Evolutionary conservation across 495 filamentous ascomycete genomes (phyloP), one percentile per base, ranked within the genome.

Genomic region (Aspergillus campestris): DNA sequence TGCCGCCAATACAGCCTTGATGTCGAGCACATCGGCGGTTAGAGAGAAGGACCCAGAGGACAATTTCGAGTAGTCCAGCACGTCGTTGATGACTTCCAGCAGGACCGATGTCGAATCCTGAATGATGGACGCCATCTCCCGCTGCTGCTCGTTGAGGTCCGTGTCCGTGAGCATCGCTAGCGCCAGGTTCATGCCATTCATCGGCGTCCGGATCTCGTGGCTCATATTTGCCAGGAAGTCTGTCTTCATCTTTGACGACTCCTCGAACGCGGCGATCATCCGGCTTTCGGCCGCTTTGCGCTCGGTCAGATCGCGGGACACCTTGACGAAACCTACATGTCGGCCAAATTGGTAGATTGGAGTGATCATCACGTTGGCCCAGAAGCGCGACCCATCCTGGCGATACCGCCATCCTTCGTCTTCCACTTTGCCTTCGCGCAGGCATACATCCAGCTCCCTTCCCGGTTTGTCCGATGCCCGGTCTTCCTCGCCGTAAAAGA

Each of bases 81-180:
- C 90, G 51, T 94, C 87, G 47, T 94, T 94, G 61, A 94, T 92
- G 15, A 94, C 83, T 3, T 84, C 86, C 13, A 95, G 64, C n/a
- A 95, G 65, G 3, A 82, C 77, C 42, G 89, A 88, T 0, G 82
- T 87, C 0, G 87, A 92, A 13, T 86, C 75, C 51, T 89, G 80
- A 28, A 95, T 82, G 48, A 87, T 88, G 34, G 85, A 80, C 0
- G 84, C 79, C 43, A 78, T 87, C 33, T 92, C 86, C 15, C 71
- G 69, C 54, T 91, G 86, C 38, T 89, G 82, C 3, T 74, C 64
- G 33, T 74, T 69, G 24, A 94, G 63, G 6, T 69, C 56, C n/a
- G 79, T 86, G 51, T 84, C 82, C 14, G 82, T 61, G 28, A 90
- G 65, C 44, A 87, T 72, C 34, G 86, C 79, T 5, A 83, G 68